phyloP scores from a whole-genome alignment of 2,329 filamentous ascomycete genomes.

The Orbilia brochopaga region DNA sequence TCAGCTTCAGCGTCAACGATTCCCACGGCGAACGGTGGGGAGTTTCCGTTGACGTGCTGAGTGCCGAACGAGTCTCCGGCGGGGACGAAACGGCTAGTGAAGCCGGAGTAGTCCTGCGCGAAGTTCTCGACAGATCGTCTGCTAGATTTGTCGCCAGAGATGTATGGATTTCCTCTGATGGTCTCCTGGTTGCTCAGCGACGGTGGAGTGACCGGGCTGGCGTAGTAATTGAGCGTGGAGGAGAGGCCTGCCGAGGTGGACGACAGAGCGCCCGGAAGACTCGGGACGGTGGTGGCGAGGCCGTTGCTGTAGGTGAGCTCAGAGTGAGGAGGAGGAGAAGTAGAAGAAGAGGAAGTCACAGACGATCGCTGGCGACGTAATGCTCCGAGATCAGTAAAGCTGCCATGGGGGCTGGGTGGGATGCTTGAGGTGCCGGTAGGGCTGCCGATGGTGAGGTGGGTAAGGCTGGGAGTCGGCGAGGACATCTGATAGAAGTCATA shows the following conservation, averaged over 20 bases:
- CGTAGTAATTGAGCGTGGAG: constrained; percentile 29
- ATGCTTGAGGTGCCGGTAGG: constrained; percentile 39
- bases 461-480: constrained; percentile 60
- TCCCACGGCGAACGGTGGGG: constrained; percentile 21
- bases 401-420: constrained; percentile 48
- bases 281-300: constrained; percentile 43
- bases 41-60: constrained; percentile 57
- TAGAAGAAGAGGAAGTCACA: constrained; percentile 36
- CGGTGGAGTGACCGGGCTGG: constrained; percentile 36
- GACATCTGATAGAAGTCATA: constrained; percentile 65
- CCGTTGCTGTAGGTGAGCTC: constrained; percentile 48
- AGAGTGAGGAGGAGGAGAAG: constrained; percentile 34
- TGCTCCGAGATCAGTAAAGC: constrained; percentile 51
- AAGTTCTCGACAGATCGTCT: constrained; percentile 47
- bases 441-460: constrained; percentile 49
- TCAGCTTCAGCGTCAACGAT: constrained; percentile 46
- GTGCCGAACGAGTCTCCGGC: constrained; percentile 52
- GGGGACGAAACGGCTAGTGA: constrained; percentile 33
- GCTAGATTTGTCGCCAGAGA: constrained; percentile 41
- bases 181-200: constrained; percentile 32
- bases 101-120: constrained; percentile 42
- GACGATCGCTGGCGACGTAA: constrained; percentile 49
- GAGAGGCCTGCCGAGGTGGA: constrained; percentile 31
- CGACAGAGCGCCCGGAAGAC: constrained; percentile 29
- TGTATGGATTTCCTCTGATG: constrained; percentile 49